A percentile compares a stretch with the other conserved stretches of the same genome.
These are phyloP conservation scores for Leishmania braziliensis DNA, from an alignment of 208 protist genomes.

Conservation along the genomic window DNA sequence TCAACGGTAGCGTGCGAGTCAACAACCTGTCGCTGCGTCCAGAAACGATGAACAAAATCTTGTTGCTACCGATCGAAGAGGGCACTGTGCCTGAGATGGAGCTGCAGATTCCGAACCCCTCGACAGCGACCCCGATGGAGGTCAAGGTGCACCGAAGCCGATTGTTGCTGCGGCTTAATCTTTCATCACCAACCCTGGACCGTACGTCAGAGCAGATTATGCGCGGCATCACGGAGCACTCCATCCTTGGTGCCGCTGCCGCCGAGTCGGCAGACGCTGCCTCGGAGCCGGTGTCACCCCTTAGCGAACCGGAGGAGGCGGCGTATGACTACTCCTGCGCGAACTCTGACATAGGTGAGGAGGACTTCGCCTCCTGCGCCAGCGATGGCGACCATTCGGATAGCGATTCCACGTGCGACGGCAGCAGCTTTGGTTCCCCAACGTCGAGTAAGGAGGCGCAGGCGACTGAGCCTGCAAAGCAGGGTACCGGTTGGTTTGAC, in stretches of 20 bases:
- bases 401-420: slow-evolving; percentile 22
- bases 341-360: slow-evolving; percentile 17
- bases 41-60: slow-evolving; percentile 58
- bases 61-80: slow-evolving; percentile 63
- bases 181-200: slow-evolving; percentile 23
- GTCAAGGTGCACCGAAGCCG: slow-evolving; percentile 33
- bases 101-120: slow-evolving; percentile 73
- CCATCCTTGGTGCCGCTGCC: slow-evolving; percentile 51
- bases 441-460: slow-evolving; percentile 5
- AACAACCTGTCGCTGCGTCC: slow-evolving; percentile 52
- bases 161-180: slow-evolving; percentile 45
- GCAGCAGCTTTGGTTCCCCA: slow-evolving; percentile 25
- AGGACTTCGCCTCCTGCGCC: slow-evolving; percentile 71
- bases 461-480: not conserved
- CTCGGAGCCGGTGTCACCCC: slow-evolving; percentile 22
- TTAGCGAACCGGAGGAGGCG: slow-evolving; percentile 9
- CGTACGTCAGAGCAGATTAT: slow-evolving; percentile 55
- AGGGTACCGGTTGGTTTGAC: slow-evolving; percentile 42
- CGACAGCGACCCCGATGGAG: slow-evolving; percentile 45
- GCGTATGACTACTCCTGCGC: slow-evolving; percentile 18
- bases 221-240: slow-evolving; percentile 47
- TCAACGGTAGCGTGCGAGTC: slow-evolving; percentile 48
- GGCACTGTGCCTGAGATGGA: slow-evolving; percentile 49
- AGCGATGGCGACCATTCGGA: slow-evolving; percentile 55
- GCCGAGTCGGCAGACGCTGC: slow-evolving; percentile 1